Percentiles rank a stretch among this genome's conserved stretches.
Evolutionary conservation across 352 stramenopile genomes (phyloP).

Genomic region (Lagenidium sp.): DNA sequence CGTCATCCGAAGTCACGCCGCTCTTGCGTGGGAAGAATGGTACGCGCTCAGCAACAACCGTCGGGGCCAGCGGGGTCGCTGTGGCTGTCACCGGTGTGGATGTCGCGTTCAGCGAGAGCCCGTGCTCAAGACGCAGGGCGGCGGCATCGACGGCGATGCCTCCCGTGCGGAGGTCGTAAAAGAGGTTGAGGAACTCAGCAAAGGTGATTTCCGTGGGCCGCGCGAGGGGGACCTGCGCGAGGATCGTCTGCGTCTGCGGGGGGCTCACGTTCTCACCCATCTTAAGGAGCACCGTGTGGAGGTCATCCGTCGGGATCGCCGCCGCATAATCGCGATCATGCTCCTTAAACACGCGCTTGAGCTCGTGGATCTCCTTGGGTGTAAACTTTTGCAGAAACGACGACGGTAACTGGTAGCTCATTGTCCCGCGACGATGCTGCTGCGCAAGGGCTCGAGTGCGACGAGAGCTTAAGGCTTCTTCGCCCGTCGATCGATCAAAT

Average conservation of each 20-base stretch:
- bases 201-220: slow-evolving; percentile 46
- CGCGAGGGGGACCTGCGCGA: slow-evolving; percentile 53
- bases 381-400: slow-evolving; percentile 82
- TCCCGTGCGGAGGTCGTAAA: slow-evolving; percentile 65
- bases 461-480: background rate
- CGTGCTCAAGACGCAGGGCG: too few species aligned
- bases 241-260: slow-evolving; percentile 41
- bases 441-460: background rate
- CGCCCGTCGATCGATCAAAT: background rate
- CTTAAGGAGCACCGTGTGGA: slow-evolving; percentile 58
- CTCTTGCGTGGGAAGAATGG: slow-evolving; percentile 9
- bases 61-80: too few species aligned
- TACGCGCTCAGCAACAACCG: slow-evolving; percentile 9
- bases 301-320: slow-evolving; percentile 32
- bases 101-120: too few species aligned
- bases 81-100: background rate
- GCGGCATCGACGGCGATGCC: too few species aligned
- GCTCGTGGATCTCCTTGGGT: slow-evolving; percentile 81
- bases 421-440: slow-evolving; percentile 8
- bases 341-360: slow-evolving; percentile 82
- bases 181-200: slow-evolving; percentile 73
- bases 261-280: slow-evolving; percentile 75
- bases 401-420: slow-evolving; percentile 83
- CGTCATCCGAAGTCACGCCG: slow-evolving; percentile 6
- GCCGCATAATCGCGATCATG: slow-evolving; percentile 66